Base-by-base conservation (phyloP, 1,284 basidiomycete species). In the Termitomyces sp. region DNA sequence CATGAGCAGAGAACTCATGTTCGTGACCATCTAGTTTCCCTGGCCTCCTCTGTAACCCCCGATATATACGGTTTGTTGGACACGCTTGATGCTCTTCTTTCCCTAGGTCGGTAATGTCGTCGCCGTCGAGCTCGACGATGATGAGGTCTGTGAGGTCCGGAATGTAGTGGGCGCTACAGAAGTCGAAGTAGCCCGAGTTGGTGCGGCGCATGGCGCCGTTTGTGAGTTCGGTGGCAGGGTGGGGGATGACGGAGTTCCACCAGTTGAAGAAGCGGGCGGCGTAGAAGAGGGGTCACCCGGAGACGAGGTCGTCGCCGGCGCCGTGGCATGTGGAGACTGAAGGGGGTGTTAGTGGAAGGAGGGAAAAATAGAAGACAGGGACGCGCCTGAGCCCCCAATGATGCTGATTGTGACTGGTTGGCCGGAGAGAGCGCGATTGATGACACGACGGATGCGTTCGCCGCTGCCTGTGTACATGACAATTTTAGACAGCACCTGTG, bases 291-390 rank as follows among this genome's bases (percentile, higher is more conserved):
- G 90, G 78, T 0, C n/a, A n/a, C n/a, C n/a, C n/a, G n/a, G 92
- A 84, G 52, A 97, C 77, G 3, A 91, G 93, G 68, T 96, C 91
- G 60, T 95, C 89, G 11, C 94, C 94, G 1, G 93, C 87, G 31
- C 95, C 94, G 67, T 95, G 92, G 67, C 95, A 97, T 13, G 92
- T 84, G 48, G 92, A 93, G 28, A 97, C 91, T 88, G n/a, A n/a
- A n/a, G n/a, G n/a, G n/a, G n/a, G 64, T n/a, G n/a, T n/a, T n/a
- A n/a, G n/a, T n/a, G n/a, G n/a, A n/a, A n/a, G n/a, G n/a, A n/a
- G n/a, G n/a, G n/a, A n/a, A n/a, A n/a, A n/a, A n/a, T n/a, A n/a
- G n/a, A n/a, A n/a, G n/a, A n/a, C n/a, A 50, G 43, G 47, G 35
- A 76, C 88, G 65, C 63, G 92, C 91, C 78, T 58, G 91, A 93